These are phyloP conservation scores for Nidularia pulvinata DNA, from an alignment of 768 basidiomycete genomes.

Conservation along the genomic window DNA sequence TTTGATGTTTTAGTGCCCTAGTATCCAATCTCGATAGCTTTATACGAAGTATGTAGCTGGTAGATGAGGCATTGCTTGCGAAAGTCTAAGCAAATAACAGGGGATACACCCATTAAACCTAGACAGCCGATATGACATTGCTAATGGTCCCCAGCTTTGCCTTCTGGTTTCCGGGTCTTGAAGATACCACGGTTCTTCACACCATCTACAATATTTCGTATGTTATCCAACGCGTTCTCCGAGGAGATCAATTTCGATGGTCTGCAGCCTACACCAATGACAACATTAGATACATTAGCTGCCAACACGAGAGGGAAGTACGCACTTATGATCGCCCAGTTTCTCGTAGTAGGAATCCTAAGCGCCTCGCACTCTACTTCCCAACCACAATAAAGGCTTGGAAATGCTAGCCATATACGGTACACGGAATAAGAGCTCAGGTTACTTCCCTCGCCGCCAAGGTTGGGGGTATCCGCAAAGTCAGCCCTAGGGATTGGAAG, in stretches of 20 bases:
- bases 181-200: slow-evolving; percentile 70
- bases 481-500: slow-evolving; percentile 22
- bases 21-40: too few species aligned
- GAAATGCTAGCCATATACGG: slow-evolving; percentile 81
- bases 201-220: slow-evolving; percentile 47
- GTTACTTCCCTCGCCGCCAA: slow-evolving; percentile 62
- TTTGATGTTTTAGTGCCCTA: too few species aligned
- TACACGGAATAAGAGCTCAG: slow-evolving; percentile 80
- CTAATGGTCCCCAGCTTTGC: slow-evolving; percentile 47
- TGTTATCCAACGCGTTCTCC: slow-evolving; percentile 38
- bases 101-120: too few species aligned
- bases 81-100: too few species aligned
- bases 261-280: slow-evolving; percentile 20
- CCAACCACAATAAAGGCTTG: slow-evolving; percentile 82
- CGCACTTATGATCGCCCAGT: slow-evolving; percentile 90
- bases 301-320: slow-evolving; percentile 7
- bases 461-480: slow-evolving; percentile 41
- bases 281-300: background rate
- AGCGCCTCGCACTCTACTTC: slow-evolving; percentile 82
- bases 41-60: too few species aligned
- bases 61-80: too few species aligned
- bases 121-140: background rate
- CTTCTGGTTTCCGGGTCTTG: slow-evolving; percentile 71
- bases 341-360: slow-evolving; percentile 91
- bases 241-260: background rate